Percentiles rank a stretch among this genome's conserved stretches.
phyloP scores from a whole-genome alignment of 2,329 filamentous ascomycete species.

The Paradendryphiella salina region DNA sequence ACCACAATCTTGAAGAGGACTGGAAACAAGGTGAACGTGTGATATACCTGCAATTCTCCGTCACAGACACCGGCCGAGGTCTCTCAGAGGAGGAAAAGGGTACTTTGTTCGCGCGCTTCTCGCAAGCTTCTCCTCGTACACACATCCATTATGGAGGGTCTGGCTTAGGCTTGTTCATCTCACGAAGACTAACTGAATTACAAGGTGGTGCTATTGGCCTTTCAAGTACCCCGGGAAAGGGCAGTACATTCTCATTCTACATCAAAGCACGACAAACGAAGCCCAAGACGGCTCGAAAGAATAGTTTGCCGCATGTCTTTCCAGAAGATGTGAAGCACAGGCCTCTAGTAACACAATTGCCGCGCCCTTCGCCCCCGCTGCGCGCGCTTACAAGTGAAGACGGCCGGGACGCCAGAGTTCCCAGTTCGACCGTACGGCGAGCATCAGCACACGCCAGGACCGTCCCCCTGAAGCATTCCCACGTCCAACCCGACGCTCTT shows the following conservation, averaged over 20 bases:
- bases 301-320: slow-evolving; percentile 22
- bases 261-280: slow-evolving; percentile 29
- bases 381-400: slow-evolving; percentile 3
- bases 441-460: background rate
- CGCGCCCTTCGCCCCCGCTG: slow-evolving; percentile 6
- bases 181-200: slow-evolving; percentile 36
- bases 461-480: background rate
- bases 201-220: slow-evolving; percentile 42
- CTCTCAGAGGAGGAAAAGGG: slow-evolving; percentile 44
- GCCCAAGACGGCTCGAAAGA: slow-evolving; percentile 17
- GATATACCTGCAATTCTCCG: slow-evolving; percentile 42
- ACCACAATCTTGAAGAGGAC: slow-evolving; percentile 31
- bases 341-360: slow-evolving; percentile 7
- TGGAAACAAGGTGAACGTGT: slow-evolving; percentile 38
- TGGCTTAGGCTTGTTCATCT: slow-evolving; percentile 44
- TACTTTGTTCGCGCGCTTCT: slow-evolving; percentile 38
- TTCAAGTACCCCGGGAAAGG: slow-evolving; percentile 22
- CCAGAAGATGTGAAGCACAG: slow-evolving; percentile 31
- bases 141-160: slow-evolving; percentile 47
- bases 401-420: background rate
- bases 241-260: slow-evolving; percentile 43
- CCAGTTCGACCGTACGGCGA: background rate
- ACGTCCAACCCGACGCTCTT: slow-evolving; percentile 4
- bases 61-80: slow-evolving; percentile 49
- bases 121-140: slow-evolving; percentile 39